Percentiles rank a stretch among this genome's conserved stretches.
Evolutionary conservation across 768 basidiomycete genomes (phyloP).

Genomic region (Pulveroboletus sp.): DNA sequence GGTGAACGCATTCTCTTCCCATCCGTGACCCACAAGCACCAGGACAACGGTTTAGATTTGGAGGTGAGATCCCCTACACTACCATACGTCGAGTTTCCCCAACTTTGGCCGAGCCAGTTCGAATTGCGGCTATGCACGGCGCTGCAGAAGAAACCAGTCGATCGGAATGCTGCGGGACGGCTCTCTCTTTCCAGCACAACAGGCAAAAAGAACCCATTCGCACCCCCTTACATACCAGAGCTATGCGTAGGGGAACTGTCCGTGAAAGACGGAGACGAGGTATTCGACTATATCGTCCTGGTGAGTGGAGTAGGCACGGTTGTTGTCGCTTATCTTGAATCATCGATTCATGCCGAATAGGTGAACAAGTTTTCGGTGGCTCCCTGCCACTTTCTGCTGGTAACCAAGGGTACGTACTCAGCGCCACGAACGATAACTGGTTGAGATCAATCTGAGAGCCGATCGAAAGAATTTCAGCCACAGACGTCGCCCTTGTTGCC

Average conservation of each 20-base stretch:
- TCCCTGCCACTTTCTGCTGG: constrained; percentile 81
- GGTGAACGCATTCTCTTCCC: constrained; percentile 77
- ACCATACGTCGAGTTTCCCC: background rate
- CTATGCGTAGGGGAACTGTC: constrained; percentile 73
- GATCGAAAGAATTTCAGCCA: constrained; percentile 58
- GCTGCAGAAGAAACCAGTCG: constrained; percentile 68
- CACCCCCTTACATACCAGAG: constrained; percentile 78
- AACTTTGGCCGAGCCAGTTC: constrained; percentile 49
- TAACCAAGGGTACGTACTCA: constrained; percentile 66
- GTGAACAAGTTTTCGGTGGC: constrained; percentile 86
- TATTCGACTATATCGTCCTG: constrained; percentile 61
- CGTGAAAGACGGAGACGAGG: constrained; percentile 43
- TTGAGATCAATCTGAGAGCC: background rate
- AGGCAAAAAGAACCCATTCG: constrained; percentile 62
- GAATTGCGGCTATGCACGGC: constrained; percentile 84
- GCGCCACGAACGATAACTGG: background rate
- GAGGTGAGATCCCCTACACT: constrained; percentile 44
- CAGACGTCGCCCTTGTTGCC: constrained; percentile 82
- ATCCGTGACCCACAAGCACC: constrained; percentile 59
- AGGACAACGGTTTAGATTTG: constrained; percentile 59
- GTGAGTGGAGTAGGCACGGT: constrained; percentile 39
- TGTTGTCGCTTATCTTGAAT: background rate
- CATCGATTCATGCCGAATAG: constrained; percentile 37
- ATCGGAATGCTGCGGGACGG: constrained; percentile 43
- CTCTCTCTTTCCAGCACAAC: constrained; percentile 15